phyloP scores from a whole-genome alignment of 2,329 filamentous ascomycete species.

The Fusarium penzigii region DNA sequence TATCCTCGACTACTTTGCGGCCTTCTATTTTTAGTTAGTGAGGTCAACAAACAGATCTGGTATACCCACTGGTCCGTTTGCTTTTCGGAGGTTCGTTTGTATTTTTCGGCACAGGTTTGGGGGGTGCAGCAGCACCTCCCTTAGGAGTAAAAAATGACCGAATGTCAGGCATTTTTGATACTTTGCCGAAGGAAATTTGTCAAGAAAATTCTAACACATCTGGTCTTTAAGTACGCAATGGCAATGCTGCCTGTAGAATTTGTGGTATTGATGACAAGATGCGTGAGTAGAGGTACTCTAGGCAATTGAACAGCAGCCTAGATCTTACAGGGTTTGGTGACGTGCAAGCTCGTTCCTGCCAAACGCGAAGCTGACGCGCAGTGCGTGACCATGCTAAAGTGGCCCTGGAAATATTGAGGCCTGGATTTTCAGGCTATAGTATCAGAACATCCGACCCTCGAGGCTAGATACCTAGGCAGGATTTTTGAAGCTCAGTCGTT shows the following conservation, averaged over 20 bases:
- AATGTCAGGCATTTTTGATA: slow-evolving; percentile 77
- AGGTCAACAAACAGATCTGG: not conserved
- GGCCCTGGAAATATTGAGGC: slow-evolving; percentile 9
- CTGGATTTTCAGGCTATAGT: slow-evolving; percentile 24
- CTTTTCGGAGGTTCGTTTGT: slow-evolving; percentile 45
- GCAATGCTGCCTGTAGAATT: slow-evolving; percentile 23
- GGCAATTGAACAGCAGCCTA: slow-evolving; percentile 29
- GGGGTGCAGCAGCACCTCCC: slow-evolving; percentile 56
- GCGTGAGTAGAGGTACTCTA: slow-evolving; percentile 14
- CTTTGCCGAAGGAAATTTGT: slow-evolving; percentile 4
- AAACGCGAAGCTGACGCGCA: slow-evolving; percentile 49
- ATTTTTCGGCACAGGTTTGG: slow-evolving; percentile 50
- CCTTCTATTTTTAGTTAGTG: slow-evolving; percentile 40
- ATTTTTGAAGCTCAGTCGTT: slow-evolving; percentile 37
- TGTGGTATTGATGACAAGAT: slow-evolving; percentile 4
- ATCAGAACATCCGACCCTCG: slow-evolving; percentile 7
- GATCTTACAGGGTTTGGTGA: slow-evolving; percentile 30
- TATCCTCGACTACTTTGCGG: slow-evolving; percentile 78
- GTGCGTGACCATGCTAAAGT: slow-evolving; percentile 41
- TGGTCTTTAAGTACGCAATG: slow-evolving; percentile 24
- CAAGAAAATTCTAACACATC: slow-evolving; percentile 2
- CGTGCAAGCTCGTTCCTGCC: slow-evolving; percentile 34
- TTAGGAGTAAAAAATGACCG: slow-evolving; percentile 87
- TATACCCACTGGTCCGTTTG: slow-evolving; percentile 46
- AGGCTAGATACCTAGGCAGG: slow-evolving; percentile 18